phyloP scores from a whole-genome alignment of 768 basidiomycete genomes.

The Termitomyces sp. region DNA sequence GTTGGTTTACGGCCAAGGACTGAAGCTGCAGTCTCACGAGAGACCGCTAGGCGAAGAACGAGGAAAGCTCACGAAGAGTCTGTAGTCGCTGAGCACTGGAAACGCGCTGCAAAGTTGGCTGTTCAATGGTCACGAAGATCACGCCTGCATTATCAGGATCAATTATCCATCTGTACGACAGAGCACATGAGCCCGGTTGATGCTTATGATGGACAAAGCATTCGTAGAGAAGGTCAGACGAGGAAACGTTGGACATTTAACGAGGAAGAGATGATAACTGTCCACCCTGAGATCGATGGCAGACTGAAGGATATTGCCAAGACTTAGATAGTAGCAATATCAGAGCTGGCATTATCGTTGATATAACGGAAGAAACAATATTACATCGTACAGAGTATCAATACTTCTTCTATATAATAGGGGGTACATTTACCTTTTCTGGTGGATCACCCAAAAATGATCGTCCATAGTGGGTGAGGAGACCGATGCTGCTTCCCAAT shows the following conservation, averaged over 20 bases:
- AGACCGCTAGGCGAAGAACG: conserved; percentile 37
- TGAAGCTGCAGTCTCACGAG: conserved; percentile 40
- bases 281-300: conserved; percentile 66
- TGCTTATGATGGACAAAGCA: conserved; percentile 58
- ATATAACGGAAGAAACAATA: neutral
- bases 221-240: conserved; percentile 27
- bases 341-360: neutral
- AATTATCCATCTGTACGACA: conserved; percentile 54
- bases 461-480: conserved; percentile 54
- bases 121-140: conserved; percentile 43
- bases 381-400: neutral
- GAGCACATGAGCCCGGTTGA: conserved; percentile 84
- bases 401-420: neutral
- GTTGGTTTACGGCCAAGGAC: conserved; percentile 42
- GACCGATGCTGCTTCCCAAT: conserved; percentile 58
- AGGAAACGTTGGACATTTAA: conserved; percentile 17
- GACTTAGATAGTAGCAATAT: neutral
- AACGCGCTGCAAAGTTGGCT: conserved; percentile 37
- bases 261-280: conserved; percentile 50
- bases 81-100: conserved; percentile 42
- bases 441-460: conserved; percentile 53
- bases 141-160: conserved; percentile 51
- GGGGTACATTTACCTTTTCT: conserved; percentile 32
- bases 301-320: conserved; percentile 53
- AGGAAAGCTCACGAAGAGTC: conserved; percentile 15